Percentiles rank a stretch among this genome's conserved stretches.
Evolutionary conservation across 2,329 filamentous ascomycete species (phyloP).

Genomic region (Verticillium tricorpus): DNA sequence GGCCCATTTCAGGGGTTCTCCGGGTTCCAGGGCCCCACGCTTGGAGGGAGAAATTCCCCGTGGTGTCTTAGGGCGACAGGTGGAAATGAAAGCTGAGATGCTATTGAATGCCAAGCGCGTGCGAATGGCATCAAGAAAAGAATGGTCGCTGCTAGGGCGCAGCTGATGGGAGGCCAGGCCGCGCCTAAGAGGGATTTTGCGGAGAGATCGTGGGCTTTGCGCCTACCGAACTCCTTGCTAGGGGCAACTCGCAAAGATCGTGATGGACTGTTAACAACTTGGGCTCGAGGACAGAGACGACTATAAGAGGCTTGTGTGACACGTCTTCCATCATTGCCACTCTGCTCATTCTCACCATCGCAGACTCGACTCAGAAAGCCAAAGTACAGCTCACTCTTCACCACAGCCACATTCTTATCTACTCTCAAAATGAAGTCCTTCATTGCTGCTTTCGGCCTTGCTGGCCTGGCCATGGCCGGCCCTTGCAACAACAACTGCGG

Average conservation of each 20-base stretch:
- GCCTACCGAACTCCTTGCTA: not conserved
- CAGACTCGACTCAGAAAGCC: not conserved
- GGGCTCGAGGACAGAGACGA: not conserved
- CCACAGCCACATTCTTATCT: not conserved
- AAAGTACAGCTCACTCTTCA: not conserved
- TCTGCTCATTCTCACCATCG: not conserved
- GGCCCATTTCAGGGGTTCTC: not conserved
- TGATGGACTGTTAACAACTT: not conserved
- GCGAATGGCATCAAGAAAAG: not conserved
- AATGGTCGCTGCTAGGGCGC: not conserved
- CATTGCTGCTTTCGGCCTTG: conserved; percentile 1
- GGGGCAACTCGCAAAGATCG: not conserved
- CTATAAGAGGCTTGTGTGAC: not conserved
- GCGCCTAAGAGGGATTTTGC: not conserved
- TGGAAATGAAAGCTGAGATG: not conserved
- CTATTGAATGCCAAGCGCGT: not conserved
- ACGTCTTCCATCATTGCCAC: not conserved
- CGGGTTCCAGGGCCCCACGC: not conserved
- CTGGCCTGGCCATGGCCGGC: not conserved
- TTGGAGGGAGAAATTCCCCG: not conserved
- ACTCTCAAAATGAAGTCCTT: not conserved
- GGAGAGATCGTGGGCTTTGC: not conserved
- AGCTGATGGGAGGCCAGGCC: not conserved
- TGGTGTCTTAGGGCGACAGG: not conserved
- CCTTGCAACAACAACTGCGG: conserved; percentile 12